These are phyloP conservation scores for Yamadazyma friedrichii DNA, from an alignment of 1,139 yeast genomes.

Conservation along the genomic window DNA sequence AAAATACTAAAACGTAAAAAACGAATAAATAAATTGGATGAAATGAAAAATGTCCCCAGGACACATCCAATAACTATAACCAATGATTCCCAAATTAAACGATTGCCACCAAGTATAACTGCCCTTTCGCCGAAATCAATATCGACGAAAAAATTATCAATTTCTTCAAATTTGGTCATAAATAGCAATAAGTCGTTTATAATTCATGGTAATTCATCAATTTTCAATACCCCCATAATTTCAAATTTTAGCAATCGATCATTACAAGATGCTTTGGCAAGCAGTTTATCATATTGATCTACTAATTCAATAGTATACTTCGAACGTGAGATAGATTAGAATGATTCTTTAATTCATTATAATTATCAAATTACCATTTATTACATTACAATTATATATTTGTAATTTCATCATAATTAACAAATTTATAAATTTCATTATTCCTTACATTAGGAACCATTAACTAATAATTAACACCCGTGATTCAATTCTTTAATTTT, in stretches of 20 bases:
- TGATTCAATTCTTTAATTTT: too few species aligned
- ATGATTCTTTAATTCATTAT: slow-evolving; percentile 4
- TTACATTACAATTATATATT: too few species aligned
- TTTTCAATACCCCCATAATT: slow-evolving; percentile 39
- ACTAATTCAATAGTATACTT: too few species aligned
- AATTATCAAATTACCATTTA: neutral
- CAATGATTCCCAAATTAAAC: slow-evolving; percentile 23
- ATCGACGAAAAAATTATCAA: slow-evolving; percentile 20
- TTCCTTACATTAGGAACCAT: too few species aligned
- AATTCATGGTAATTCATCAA: slow-evolving; percentile 43
- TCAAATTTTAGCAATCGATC: slow-evolving; percentile 33
- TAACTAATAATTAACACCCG: too few species aligned
- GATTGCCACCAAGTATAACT: slow-evolving; percentile 24
- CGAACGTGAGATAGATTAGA: neutral
- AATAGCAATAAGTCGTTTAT: slow-evolving; percentile 47
- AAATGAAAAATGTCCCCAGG: slow-evolving; percentile 19
- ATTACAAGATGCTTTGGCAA: slow-evolving; percentile 32
- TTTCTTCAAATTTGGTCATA: slow-evolving; percentile 46
- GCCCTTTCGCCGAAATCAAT: slow-evolving; percentile 3
- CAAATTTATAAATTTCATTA: too few species aligned
- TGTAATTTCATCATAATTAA: too few species aligned
- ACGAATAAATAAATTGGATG: slow-evolving; percentile 5
- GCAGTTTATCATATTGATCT: slow-evolving; percentile 6
- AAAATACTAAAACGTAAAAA: slow-evolving; percentile 6
- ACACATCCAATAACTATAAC: slow-evolving; percentile 20